Conservation (phyloP, 192 early-diverging fungal species). For the Rhizoclosmatium sp. region DNA sequence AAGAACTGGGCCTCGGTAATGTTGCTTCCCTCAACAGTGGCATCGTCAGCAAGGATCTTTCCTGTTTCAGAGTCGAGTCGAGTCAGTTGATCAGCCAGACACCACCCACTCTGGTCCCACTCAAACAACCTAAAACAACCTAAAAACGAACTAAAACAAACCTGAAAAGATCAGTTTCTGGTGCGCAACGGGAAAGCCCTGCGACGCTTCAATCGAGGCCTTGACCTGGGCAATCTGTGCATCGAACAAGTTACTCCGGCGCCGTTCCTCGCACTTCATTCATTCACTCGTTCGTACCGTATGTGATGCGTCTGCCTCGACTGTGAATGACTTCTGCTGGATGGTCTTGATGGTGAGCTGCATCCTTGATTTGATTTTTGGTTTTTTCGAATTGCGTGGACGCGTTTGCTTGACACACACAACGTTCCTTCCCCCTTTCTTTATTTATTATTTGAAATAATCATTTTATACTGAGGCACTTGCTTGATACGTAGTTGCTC, state of each 20-base stretch:
- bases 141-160: conserved; percentile 37
- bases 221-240: conserved; percentile 80
- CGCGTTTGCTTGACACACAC: too few species aligned
- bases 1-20: conserved; percentile 93
- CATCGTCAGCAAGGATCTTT: conserved; percentile 85
- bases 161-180: conserved; percentile 93
- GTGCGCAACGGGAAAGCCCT: conserved; percentile 72
- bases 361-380: conserved; percentile 51
- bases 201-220: conserved; percentile 72
- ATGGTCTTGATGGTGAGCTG: conserved; percentile 91
- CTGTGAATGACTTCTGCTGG: conserved; percentile 80
- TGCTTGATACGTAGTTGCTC: too few species aligned
- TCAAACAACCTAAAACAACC: too few species aligned
- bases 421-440: too few species aligned
- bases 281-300: conserved; percentile 42
- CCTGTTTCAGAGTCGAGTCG: conserved; percentile 55
- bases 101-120: not conserved
- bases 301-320: conserved; percentile 77
- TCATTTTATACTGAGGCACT: too few species aligned
- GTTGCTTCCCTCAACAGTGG: conserved; percentile 75
- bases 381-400: too few species aligned
- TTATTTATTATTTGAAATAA: too few species aligned
- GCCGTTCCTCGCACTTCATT: not conserved
- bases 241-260: not conserved
- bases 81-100: not conserved